Evolutionary conservation across 148 eudicot genomes (phyloP).

Genomic region (Amaranthus hypochondriacus): DNA sequence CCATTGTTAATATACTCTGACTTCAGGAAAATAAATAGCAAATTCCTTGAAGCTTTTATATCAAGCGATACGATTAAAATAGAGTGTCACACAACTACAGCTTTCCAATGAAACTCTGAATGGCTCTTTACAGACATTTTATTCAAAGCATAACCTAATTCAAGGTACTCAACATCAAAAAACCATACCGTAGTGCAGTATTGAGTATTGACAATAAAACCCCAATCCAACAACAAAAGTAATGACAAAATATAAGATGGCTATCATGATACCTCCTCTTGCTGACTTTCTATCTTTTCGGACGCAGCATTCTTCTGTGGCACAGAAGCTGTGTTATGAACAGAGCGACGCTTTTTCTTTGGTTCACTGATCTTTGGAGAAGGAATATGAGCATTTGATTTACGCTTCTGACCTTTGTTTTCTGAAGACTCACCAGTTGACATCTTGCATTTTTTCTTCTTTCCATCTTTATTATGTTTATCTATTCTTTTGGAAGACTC

Average conservation of each 20-base stretch:
- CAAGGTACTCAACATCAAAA: background rate
- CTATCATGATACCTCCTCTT: slow-evolving; percentile 47
- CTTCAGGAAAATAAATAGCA: background rate
- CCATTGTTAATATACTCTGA: background rate
- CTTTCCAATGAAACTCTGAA: background rate
- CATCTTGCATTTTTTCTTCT: slow-evolving; percentile 40
- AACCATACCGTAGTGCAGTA: background rate
- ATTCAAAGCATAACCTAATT: background rate
- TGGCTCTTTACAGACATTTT: background rate
- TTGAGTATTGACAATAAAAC: slow-evolving; percentile 2
- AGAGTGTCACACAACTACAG: background rate
- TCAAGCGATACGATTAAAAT: background rate
- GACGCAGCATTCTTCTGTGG: slow-evolving; percentile 34
- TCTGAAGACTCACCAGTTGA: slow-evolving; percentile 33
- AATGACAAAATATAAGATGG: slow-evolving; percentile 11
- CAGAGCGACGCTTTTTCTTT: slow-evolving; percentile 37
- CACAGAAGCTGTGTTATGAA: slow-evolving; percentile 33
- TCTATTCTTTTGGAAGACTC: slow-evolving; percentile 50
- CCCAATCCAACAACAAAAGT: slow-evolving; percentile 2
- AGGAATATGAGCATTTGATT: slow-evolving; percentile 26
- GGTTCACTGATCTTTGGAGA: slow-evolving; percentile 34
- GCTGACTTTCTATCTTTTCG: slow-evolving; percentile 29
- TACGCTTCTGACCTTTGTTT: slow-evolving; percentile 25
- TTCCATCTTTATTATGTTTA: slow-evolving; percentile 27
- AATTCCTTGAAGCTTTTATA: background rate